phyloP scores from a whole-genome alignment of 169 alveolate species.

The Cardiosporidium cionae region DNA sequence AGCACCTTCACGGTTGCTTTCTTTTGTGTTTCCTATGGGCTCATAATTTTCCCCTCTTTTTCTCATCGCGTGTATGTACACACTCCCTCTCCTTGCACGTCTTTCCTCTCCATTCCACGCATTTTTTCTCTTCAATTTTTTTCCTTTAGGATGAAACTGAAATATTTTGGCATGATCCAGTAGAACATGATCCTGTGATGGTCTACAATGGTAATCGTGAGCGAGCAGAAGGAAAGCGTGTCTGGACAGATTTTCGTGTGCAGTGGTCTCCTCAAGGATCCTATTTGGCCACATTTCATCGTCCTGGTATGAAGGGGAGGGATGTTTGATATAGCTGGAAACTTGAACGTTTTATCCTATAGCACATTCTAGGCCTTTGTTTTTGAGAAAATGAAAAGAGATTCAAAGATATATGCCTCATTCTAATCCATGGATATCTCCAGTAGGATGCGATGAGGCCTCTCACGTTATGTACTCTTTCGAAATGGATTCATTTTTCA shows the following conservation, averaged over 20 bases:
- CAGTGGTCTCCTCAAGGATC: constrained; percentile 85
- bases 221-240: constrained; percentile 66
- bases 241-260: constrained; percentile 76
- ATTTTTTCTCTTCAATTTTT: neutral
- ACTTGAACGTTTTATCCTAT: too few species aligned
- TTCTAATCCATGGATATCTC: too few species aligned
- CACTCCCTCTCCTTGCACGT: neutral
- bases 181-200: constrained; percentile 66
- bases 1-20: too few species aligned
- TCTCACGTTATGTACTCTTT: too few species aligned
- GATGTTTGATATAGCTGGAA: neutral
- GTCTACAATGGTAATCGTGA: constrained; percentile 71
- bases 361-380: too few species aligned
- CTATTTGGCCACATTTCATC: constrained; percentile 72
- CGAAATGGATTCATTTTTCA: too few species aligned
- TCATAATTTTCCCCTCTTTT: neutral
- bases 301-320: constrained; percentile 60
- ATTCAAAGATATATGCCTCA: too few species aligned
- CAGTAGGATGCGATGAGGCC: too few species aligned
- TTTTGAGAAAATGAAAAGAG: too few species aligned
- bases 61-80: neutral
- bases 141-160: constrained; percentile 57
- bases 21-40: neutral
- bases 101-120: neutral
- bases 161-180: constrained; percentile 74